A percentile compares a stretch with the other conserved stretches of the same genome.
phyloP scores from a whole-genome alignment of 2,329 filamentous ascomycete genomes.

The Westerdykella aurantiaca region DNA sequence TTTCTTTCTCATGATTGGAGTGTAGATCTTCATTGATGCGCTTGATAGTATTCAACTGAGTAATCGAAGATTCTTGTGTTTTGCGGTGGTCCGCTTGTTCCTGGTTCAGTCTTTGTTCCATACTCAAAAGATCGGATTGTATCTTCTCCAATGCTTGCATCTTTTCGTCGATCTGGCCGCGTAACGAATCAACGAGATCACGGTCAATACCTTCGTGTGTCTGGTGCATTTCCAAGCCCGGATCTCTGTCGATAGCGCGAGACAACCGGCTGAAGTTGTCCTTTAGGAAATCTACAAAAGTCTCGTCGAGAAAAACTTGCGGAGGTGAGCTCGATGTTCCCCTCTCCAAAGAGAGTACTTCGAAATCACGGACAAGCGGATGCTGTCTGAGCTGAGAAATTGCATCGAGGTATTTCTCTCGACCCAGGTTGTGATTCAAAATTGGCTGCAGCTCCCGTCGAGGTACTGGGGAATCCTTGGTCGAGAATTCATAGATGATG shows the following conservation, averaged over 20 bases:
- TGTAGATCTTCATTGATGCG: conserved; percentile 66
- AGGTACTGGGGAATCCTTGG: conserved; percentile 88
- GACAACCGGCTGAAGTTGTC: conserved; percentile 86
- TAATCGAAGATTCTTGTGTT: conserved; percentile 48
- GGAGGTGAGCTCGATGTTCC: conserved; percentile 47
- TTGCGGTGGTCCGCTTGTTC: conserved; percentile 67
- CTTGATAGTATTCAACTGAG: conserved; percentile 51
- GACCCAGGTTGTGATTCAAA: conserved; percentile 68
- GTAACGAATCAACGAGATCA: conserved; percentile 81
- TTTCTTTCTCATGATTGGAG: conserved; percentile 61
- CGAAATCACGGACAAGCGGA: conserved; percentile 78
- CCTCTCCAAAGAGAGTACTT: conserved; percentile 53
- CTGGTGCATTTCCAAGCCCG: conserved; percentile 76
- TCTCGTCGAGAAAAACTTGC: conserved; percentile 77
- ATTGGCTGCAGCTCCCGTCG: conserved; percentile 74
- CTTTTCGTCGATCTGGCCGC: conserved; percentile 69
- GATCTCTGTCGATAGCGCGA: conserved; percentile 84
- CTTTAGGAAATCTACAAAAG: conserved; percentile 90
- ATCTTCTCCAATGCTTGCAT: conserved; percentile 54
- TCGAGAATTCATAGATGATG: conserved; percentile 93
- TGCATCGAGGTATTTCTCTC: conserved; percentile 81
- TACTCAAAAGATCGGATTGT: conserved; percentile 50
- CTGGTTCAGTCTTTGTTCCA: conserved; percentile 59
- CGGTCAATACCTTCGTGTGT: conserved; percentile 90
- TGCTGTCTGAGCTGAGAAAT: conserved; percentile 72